Conservation (phyloP, 1,139 yeast species). For the Debaryomyces sp. region DNA sequence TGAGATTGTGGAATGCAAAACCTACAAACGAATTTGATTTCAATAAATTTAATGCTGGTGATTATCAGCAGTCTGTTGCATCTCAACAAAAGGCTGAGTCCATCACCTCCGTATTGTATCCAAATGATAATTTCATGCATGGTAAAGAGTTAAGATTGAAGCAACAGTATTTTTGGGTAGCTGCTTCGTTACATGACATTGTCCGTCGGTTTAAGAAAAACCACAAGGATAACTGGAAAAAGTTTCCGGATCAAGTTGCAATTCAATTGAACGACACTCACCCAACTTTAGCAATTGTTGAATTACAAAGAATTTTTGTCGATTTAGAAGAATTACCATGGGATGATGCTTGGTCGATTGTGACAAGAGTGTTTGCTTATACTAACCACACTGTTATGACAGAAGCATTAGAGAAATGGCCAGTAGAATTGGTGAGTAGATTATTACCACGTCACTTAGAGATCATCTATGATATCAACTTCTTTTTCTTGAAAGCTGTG, state of each 20-base stretch:
- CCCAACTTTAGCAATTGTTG: slow-evolving; percentile 91
- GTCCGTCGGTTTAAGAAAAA: slow-evolving; percentile 86
- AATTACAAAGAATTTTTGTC: slow-evolving; percentile 81
- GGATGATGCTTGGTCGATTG: slow-evolving; percentile 87
- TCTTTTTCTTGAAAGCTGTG: slow-evolving; percentile 74
- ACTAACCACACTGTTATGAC: slow-evolving; percentile 95
- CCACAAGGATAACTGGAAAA: slow-evolving; percentile 70
- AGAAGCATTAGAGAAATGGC: slow-evolving; percentile 97
- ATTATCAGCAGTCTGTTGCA: slow-evolving; percentile 80
- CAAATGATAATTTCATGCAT: slow-evolving; percentile 87
- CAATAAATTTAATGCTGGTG: slow-evolving; percentile 89
- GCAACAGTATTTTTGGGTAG: slow-evolving; percentile 97
- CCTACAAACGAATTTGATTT: slow-evolving; percentile 94
- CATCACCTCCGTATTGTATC: slow-evolving; percentile 88
- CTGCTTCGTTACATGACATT: slow-evolving; percentile 90
- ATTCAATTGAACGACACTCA: slow-evolving; percentile 95
- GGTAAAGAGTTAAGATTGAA: slow-evolving; percentile 93
- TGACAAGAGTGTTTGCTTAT: slow-evolving; percentile 80
- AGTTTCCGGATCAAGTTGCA: slow-evolving; percentile 84
- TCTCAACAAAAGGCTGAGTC: slow-evolving; percentile 90
- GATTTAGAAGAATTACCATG: slow-evolving; percentile 82
- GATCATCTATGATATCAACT: slow-evolving; percentile 85
- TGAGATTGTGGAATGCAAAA: slow-evolving; percentile 87
- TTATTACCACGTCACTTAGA: slow-evolving; percentile 91
- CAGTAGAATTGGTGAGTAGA: slow-evolving; percentile 74